Evolutionary conservation across 345 rosid species (phyloP), one percentile per base, ranked within the genome.

Genomic region (Lepidium sativum): DNA sequence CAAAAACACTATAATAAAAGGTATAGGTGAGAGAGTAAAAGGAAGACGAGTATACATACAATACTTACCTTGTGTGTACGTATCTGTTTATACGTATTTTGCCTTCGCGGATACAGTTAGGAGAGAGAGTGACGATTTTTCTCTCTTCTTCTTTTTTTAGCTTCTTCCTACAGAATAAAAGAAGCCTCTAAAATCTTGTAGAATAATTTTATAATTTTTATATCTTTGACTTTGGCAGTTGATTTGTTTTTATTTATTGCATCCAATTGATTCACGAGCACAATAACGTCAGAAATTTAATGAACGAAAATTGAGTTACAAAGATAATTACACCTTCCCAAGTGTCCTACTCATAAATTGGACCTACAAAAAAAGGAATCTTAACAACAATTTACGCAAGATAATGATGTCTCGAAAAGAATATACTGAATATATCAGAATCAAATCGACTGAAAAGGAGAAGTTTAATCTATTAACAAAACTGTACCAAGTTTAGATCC

Each of bases 91-190:
- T 71, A 71, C 75, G 75, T 64, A 56, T 71, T 60, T 60, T 49
- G 65, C 75, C 53, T 49, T 71, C 77, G 59, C 67, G 77, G 77
- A 66, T 66, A 72, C 76, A 59, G 76, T 65, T 65, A 60, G 33
- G 77, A 66, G 66, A 72, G 70, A 64, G 66, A 64, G 64, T 10
- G 76, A 58, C 60, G 32, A 65, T 32, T 49, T 29, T 52, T 31
- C 9, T 17, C 0, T 8, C 9, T 35, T 12, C 12, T 16, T 10
- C 6, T 21, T 13, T 4, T 61, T 9, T 8, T 45, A 2, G 0
- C 10, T 27, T n/a, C 18, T 40, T 25, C 4, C 23, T 58, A n/a
- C 15, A 31, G 52, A 49, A 71, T 38, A 63, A 71, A 57, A 71
- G 56, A 71, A 70, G 74, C 9, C 63, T 63, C 69, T 45, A 31